Percentiles rank a stretch among this genome's conserved stretches.
These are phyloP conservation scores for Ceratobasidium sp. DNA, from an alignment of 1,284 basidiomycete genomes.

Conservation along the genomic window DNA sequence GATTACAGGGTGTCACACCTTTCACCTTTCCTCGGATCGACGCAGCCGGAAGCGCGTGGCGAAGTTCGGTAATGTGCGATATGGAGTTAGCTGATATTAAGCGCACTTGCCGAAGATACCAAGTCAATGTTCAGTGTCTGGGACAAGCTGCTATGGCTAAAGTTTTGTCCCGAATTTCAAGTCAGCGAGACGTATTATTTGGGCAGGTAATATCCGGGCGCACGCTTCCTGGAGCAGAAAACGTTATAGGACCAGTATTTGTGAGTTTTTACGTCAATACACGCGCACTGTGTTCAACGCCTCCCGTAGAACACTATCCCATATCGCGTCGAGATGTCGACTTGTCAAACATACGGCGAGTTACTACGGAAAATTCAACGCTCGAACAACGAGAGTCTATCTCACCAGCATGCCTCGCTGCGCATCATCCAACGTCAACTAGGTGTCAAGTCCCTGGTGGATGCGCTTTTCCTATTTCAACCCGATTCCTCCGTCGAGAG, in stretches of 20 bases:
- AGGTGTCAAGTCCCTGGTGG: constrained; percentile 52
- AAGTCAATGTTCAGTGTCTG: constrained; percentile 52
- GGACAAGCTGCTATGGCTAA: constrained; percentile 57
- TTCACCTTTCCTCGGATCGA: constrained; percentile 43
- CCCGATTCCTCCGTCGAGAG: constrained; percentile 44
- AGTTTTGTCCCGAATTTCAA: constrained; percentile 51
- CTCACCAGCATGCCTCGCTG: constrained; percentile 60
- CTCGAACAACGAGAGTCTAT: constrained; percentile 53
- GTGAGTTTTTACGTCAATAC: constrained; percentile 48
- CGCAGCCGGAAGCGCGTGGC: constrained; percentile 14
- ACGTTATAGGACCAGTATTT: constrained; percentile 59
- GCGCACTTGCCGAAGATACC: constrained; percentile 43
- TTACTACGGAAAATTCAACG: constrained; percentile 54
- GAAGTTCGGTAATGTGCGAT: constrained; percentile 7
- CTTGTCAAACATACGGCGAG: constrained; percentile 49
- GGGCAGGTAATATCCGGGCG: constrained; percentile 60
- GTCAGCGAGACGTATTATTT: constrained; percentile 54
- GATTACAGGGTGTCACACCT: constrained; percentile 49
- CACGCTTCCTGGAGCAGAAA: constrained; percentile 54
- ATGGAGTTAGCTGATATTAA: constrained; percentile 39
- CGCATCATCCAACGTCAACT: constrained; percentile 55
- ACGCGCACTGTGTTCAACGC: not conserved
- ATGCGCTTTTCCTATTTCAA: constrained; percentile 60
- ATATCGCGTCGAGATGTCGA: constrained; percentile 52
- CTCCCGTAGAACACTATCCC: constrained; percentile 57